phyloP scores from a whole-genome alignment of 1,284 basidiomycete species.

The Rhodotorula sp. region DNA sequence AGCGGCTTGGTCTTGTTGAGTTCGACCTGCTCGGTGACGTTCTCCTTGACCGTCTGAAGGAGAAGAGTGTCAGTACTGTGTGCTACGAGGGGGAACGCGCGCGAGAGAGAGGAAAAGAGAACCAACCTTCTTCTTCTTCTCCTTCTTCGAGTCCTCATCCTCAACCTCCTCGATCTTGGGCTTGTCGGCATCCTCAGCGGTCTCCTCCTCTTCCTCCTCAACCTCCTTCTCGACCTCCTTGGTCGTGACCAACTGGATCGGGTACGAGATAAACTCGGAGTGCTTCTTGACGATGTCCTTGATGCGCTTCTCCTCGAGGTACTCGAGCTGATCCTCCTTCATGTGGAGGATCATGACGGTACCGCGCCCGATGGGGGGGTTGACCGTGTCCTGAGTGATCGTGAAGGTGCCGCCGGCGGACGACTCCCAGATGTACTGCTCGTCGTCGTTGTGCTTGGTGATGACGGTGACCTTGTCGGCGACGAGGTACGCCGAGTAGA shows the following conservation, averaged over 20 bases:
- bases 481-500: constrained; percentile 99
- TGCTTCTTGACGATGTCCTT: constrained; percentile 99
- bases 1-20: constrained; percentile 99
- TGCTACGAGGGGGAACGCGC: no score
- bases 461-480: constrained; percentile 97
- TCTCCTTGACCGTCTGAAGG: constrained; percentile 50
- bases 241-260: constrained; percentile 96
- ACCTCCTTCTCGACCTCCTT: constrained; percentile 86
- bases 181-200: constrained; percentile 69
- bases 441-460: constrained; percentile 99
- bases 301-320: constrained; percentile 99
- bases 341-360: constrained; percentile 92
- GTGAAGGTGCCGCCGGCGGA: constrained; percentile 99
- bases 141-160: constrained; percentile 79
- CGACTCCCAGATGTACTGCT: constrained; percentile 99
- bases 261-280: constrained; percentile 99
- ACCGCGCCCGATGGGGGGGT: constrained; percentile 89
- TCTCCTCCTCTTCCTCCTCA: constrained; percentile 52
- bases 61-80: not conserved
- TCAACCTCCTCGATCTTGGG: constrained; percentile 77
- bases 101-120: not conserved
- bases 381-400: constrained; percentile 89
- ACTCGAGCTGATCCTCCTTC: constrained; percentile 99
- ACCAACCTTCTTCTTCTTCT: constrained; percentile 85
- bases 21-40: constrained; percentile 87